Base-by-base conservation (phyloP, 805 yeast species). In the Soucietia sequanensis region DNA sequence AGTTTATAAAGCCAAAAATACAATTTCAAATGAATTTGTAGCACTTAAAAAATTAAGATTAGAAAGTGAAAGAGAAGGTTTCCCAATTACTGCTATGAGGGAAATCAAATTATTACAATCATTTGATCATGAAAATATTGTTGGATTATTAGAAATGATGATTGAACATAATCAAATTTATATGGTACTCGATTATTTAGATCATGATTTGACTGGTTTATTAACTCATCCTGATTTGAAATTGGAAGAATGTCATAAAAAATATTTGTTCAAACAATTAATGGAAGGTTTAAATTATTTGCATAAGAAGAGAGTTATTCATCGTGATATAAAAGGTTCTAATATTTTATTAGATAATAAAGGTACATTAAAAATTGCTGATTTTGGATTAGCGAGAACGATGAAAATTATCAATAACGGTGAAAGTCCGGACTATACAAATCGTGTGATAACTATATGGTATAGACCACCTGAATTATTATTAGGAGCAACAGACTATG, bases 391-490 rank as follows among this genome's bases (percentile, higher is more conserved):
- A 36, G 95, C 95, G 0, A 66, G 93, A 48, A 78, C 76, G 34
- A 81, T 85, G 86, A 81, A 79, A 50, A 68, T 72, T 16, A 62
- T 75, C 23, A 65, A 65, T 41, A 56, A 63, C 3, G 69, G 71
- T 6, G 76, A 75, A 31, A 68, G 75, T 14, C 84, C 86, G 3
- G 93, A 89, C 48, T 91, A 91, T 60, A 91, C 99, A 2, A 93
- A 93, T 56, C 66, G 99, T 37, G 98, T 93, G 26, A 93, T 93
- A 35, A 93, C 99, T 0, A 66, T 93, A 24, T 93, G 99, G 99
- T 91, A 93, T 58, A 75, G 99, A 39, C 99, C 99, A 1, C 98
- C 98, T 0, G 99, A 91, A 58, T 70, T 93, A 21, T 65, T 93
- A 24, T 60, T 93, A 38, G 99, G 99, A 1, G 80, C 95, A 0